Evolutionary conservation across 202 grass and related monocot species (phyloP).

Genomic region (Panicum hallii): DNA sequence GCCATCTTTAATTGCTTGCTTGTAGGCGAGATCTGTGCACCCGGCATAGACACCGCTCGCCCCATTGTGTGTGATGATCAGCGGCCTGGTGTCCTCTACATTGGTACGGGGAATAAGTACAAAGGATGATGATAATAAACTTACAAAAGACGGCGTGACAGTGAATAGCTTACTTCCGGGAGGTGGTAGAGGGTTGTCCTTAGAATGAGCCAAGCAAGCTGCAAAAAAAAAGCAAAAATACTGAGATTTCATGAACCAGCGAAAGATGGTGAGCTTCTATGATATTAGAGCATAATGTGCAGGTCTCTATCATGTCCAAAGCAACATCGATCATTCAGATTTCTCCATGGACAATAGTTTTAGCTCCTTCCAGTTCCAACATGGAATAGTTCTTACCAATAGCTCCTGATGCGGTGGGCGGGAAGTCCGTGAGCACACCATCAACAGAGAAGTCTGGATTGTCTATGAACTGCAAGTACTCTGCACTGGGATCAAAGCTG

Average conservation of each 20-base stretch:
- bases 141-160: not conserved
- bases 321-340: not conserved
- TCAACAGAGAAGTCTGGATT: constrained; percentile 78
- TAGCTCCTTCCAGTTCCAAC: constrained; percentile 10
- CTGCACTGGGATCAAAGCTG: constrained; percentile 76
- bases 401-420: constrained; percentile 83
- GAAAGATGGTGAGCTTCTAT: constrained; percentile 13
- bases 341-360: not conserved
- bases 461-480: constrained; percentile 91
- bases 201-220: constrained; percentile 89
- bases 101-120: constrained; percentile 21
- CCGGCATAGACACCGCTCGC: constrained; percentile 78
- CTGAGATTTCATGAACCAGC: not conserved
- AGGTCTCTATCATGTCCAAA: constrained; percentile 7
- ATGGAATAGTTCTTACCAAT: constrained; percentile 61
- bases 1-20: constrained; percentile 77
- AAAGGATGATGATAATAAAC: not conserved
- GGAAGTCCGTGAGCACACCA: constrained; percentile 88
- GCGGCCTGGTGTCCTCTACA: constrained; percentile 51
- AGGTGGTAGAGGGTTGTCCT: constrained; percentile 49
- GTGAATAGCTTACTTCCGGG: constrained; percentile 56
- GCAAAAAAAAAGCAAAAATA: constrained; percentile 48
- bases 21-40: constrained; percentile 81
- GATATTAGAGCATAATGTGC: not conserved
- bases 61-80: constrained; percentile 85